Evolutionary conservation across 1,139 yeast species (phyloP).

Genomic region (Pneumocystis oryctolagi): DNA sequence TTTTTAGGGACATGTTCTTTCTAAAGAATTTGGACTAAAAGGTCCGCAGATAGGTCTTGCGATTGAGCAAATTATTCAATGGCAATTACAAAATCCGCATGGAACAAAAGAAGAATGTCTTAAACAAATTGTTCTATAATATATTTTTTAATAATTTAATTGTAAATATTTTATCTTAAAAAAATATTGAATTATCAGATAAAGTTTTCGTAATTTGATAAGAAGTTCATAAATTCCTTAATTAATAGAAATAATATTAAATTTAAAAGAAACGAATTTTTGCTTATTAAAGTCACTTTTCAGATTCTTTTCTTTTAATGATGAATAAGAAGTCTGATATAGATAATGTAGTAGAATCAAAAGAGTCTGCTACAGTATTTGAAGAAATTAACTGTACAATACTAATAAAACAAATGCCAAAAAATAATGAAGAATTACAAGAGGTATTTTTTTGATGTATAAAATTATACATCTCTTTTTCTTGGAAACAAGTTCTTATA

Average conservation of each 20-base stretch:
- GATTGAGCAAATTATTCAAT: conserved; percentile 32
- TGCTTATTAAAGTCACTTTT: not conserved
- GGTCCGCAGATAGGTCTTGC: conserved; percentile 20
- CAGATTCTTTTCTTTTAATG: not conserved
- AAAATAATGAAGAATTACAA: not conserved
- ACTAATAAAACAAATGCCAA: not conserved
- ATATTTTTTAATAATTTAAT: not conserved
- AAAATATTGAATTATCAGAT: too few species aligned
- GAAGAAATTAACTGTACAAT: not conserved
- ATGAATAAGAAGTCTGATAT: not conserved
- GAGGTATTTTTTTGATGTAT: not conserved
- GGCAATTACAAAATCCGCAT: conserved; percentile 27
- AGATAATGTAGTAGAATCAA: not conserved
- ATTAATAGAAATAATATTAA: not conserved
- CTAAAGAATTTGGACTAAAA: conserved; percentile 5
- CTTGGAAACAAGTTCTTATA: not conserved
- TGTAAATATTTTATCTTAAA: not conserved
- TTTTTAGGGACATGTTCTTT: conserved; percentile 14
- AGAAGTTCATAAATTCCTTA: not conserved
- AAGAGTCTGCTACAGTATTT: not conserved
- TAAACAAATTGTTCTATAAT: not conserved
- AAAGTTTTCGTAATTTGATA: not conserved
- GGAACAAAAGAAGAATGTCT: conserved; percentile 16
- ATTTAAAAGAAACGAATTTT: not conserved
- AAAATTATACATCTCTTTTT: not conserved